Evolutionary conservation across 306 rosid genomes (phyloP).

Genomic region (Prunus fruticosa): DNA sequence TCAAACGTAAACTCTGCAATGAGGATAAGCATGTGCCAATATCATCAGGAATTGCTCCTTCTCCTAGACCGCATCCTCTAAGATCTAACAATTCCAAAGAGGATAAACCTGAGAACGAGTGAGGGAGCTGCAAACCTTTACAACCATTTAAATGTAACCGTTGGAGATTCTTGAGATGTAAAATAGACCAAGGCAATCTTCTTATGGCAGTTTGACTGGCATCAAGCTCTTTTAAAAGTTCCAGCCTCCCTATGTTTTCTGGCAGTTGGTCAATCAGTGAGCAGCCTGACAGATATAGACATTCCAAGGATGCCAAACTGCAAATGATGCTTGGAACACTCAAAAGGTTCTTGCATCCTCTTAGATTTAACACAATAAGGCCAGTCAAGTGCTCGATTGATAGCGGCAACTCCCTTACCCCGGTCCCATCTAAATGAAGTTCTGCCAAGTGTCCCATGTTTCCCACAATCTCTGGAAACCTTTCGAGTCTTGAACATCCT

Average conservation of each 20-base stretch:
- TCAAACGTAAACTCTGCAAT: not conserved
- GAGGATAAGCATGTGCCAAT: not conserved
- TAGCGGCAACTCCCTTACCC: not conserved
- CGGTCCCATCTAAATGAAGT: conserved; percentile 11
- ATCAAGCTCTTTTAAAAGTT: conserved; percentile 9
- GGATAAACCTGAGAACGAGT: too few relatives aligned
- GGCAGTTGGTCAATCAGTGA: not conserved
- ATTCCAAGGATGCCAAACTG: not conserved
- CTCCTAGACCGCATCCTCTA: too few relatives aligned
- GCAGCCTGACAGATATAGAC: not conserved
- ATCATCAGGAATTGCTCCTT: not conserved
- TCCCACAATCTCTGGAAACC: not conserved
- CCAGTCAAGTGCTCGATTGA: not conserved
- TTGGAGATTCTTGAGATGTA: not conserved
- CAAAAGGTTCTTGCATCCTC: not conserved
- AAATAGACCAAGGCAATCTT: not conserved
- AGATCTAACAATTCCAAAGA: not conserved
- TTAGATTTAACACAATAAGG: not conserved
- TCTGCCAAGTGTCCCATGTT: not conserved
- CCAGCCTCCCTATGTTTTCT: conserved; percentile 7
- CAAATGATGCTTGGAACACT: not conserved
- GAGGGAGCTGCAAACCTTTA: too few relatives aligned
- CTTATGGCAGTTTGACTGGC: conserved; percentile 8
- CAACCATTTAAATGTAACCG: not conserved
- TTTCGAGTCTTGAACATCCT: not conserved